Evolutionary conservation across 139 green algal species (phyloP).

Genomic region (Asterochloris sp.): DNA sequence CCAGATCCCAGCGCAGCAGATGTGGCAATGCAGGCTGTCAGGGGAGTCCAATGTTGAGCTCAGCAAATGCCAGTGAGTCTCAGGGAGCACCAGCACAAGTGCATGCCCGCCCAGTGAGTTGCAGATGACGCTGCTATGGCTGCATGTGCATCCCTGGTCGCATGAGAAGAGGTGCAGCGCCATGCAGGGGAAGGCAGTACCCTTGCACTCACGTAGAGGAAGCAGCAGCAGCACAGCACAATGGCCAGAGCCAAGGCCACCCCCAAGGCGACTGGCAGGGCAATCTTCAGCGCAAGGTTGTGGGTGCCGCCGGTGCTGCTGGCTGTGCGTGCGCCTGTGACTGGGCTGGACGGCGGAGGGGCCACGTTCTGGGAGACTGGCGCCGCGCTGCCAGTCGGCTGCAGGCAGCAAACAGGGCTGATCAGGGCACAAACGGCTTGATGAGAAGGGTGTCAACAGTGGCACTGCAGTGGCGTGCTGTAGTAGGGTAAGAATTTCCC

Average conservation of each 20-base stretch:
- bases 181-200: neutral
- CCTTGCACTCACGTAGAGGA: neutral
- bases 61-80: neutral
- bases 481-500: neutral
- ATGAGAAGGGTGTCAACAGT: neutral
- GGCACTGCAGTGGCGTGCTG: neutral
- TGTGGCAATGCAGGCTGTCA: neutral
- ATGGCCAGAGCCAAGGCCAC: neutral
- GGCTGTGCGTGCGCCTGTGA: neutral
- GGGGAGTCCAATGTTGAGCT: neutral
- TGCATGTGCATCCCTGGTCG: no score
- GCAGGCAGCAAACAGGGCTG: neutral
- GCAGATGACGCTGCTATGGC: neutral
- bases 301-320: neutral
- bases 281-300: constrained; percentile 7
- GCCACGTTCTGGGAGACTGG: neutral
- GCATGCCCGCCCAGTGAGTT: neutral
- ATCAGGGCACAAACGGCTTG: neutral
- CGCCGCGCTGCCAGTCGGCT: neutral
- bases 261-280: constrained; percentile 3
- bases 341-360: neutral
- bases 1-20: neutral
- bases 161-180: neutral
- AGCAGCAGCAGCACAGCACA: constrained; percentile 15
- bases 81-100: neutral